phyloP scores from a whole-genome alignment of 768 basidiomycete species.

The Russula vinacea region DNA sequence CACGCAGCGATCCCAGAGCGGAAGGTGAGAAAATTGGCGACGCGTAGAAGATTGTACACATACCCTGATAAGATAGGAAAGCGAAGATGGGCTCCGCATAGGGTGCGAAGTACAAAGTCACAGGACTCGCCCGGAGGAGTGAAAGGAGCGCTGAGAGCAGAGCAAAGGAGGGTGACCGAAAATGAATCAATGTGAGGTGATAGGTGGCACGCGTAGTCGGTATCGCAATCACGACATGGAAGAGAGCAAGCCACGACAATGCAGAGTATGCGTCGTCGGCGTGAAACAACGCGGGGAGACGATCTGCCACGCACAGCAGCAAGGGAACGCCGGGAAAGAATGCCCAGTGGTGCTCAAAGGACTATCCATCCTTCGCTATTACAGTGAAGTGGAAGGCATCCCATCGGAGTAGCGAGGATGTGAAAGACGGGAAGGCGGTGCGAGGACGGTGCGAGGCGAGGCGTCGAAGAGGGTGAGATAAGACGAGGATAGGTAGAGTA shows the following conservation, averaged over 20 bases:
- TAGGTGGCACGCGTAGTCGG: conserved; percentile 49
- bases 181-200: conserved; percentile 55
- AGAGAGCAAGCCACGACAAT: conserved; percentile 32
- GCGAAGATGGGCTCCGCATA: conserved; percentile 90
- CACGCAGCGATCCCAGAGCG: neutral
- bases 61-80: conserved; percentile 70
- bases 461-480: conserved; percentile 28
- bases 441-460: conserved; percentile 20
- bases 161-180: conserved; percentile 56
- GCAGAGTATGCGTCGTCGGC: conserved; percentile 2
- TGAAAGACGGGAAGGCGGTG: conserved; percentile 12
- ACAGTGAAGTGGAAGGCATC: conserved; percentile 79
- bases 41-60: conserved; percentile 31
- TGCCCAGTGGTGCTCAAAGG: conserved; percentile 81
- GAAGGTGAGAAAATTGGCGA: neutral
- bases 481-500: conserved; percentile 20
- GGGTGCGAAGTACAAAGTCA: conserved; percentile 63
- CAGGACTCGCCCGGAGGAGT: conserved; percentile 77
- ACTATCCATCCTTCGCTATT: conserved; percentile 57
- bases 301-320: conserved; percentile 43
- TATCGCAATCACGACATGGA: conserved; percentile 41
- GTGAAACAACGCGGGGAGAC: neutral
- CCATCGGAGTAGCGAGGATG: conserved; percentile 65
- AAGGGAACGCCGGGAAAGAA: conserved; percentile 72
- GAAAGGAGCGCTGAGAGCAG: conserved; percentile 62